These are phyloP conservation scores for Macrophomina phaseolina DNA, from an alignment of 2,329 filamentous ascomycete species.

Conservation along the genomic window DNA sequence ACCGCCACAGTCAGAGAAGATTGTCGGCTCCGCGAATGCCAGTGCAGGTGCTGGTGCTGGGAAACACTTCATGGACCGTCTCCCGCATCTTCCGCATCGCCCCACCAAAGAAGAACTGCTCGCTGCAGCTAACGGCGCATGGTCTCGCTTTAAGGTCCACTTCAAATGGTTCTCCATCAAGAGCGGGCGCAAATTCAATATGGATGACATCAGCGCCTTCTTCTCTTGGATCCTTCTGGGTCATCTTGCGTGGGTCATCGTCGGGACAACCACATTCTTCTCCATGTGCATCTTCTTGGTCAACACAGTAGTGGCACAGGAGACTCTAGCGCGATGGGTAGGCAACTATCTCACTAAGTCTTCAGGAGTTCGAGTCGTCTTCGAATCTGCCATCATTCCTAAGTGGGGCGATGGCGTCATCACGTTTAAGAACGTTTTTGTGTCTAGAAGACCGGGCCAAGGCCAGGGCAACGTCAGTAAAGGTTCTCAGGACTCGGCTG, in stretches of 20 bases:
- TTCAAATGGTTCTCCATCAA: constrained; percentile 99
- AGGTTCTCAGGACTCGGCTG: constrained; percentile 83
- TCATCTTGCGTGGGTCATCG: constrained; percentile 92
- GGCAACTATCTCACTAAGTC: constrained; percentile 95
- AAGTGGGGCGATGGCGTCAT: constrained; percentile 96
- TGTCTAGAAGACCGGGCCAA: constrained; percentile 88
- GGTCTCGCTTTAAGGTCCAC: constrained; percentile 84
- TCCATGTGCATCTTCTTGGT: constrained; percentile 88
- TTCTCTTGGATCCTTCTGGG: constrained; percentile 94
- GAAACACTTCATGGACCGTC: constrained; percentile 61
- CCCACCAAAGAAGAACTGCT: constrained; percentile 94
- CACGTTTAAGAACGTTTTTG: constrained; percentile 94
- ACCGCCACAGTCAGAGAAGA: constrained; percentile 34
- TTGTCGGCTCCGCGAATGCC: constrained; percentile 34
- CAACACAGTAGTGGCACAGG: constrained; percentile 96
- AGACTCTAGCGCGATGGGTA: constrained; percentile 90
- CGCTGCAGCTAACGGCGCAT: constrained; percentile 89
- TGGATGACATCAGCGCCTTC: constrained; percentile 94
- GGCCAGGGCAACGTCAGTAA: constrained; percentile 84
- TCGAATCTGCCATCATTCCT: constrained; percentile 96
- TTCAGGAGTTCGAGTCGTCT: constrained; percentile 90
- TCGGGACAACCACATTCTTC: constrained; percentile 97
- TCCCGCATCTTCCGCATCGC: constrained; percentile 67
- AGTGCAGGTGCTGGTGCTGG: constrained; percentile 34
- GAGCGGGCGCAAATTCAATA: constrained; percentile 91